Conservation (phyloP, 371 early-diverging fungal genomes). For the Rhizopus arrhizus region DNA sequence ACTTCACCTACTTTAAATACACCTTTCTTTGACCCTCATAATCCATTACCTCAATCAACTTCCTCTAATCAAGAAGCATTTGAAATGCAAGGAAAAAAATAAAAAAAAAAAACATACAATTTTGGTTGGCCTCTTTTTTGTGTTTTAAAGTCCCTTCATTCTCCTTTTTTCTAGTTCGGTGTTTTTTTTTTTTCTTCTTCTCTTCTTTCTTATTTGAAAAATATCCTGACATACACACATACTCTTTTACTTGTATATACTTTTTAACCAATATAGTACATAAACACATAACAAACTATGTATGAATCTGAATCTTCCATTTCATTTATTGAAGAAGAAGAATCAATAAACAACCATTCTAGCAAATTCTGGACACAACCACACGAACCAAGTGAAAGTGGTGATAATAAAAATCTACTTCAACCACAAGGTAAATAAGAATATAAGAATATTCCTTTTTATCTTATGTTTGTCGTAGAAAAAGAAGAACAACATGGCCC, state of each 20-base stretch:
- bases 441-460: background rate
- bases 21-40: conserved; percentile 28
- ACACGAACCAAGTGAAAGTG: background rate
- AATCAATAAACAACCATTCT: conserved; percentile 12
- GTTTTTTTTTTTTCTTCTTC: conserved; percentile 3
- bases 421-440: conserved; percentile 9
- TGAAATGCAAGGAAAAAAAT: conserved; percentile 34
- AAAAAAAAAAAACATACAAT: conserved; percentile 27
- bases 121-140: background rate
- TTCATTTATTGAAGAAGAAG: conserved; percentile 9
- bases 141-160: background rate
- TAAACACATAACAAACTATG: background rate
- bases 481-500: background rate
- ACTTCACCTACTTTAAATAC: conserved; percentile 44
- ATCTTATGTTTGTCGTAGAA: background rate
- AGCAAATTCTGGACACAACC: conserved; percentile 32
- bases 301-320: conserved; percentile 13
- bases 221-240: conserved; percentile 3
- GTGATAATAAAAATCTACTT: background rate
- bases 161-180: background rate
- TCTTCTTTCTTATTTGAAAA: background rate
- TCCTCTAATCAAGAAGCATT: conserved; percentile 21
- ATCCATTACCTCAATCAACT: conserved; percentile 17
- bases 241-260: conserved; percentile 6
- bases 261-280: background rate